A percentile compares a stretch with the other conserved stretches of the same genome.
These are phyloP conservation scores for Goffeauzyma gilvescens DNA, from an alignment of 768 basidiomycete species.

Conservation along the genomic window DNA sequence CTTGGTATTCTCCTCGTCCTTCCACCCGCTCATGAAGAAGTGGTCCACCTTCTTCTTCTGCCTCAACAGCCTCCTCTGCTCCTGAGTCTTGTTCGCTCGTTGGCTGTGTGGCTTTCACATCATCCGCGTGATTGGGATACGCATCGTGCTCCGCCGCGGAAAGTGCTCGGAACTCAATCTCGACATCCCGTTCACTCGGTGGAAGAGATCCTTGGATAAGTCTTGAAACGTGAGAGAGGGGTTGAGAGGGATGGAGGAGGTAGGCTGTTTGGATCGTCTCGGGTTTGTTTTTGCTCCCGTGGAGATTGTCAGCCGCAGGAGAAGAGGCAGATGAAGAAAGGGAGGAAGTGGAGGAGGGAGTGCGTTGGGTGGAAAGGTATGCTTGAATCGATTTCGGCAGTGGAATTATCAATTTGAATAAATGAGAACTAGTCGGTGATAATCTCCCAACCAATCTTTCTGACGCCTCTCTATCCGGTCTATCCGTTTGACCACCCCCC, in stretches of 20 bases:
- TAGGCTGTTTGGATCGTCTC: constrained; percentile 36
- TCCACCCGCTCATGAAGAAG: constrained; percentile 15
- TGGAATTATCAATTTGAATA: constrained; percentile 49
- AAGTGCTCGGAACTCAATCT: constrained; percentile 27
- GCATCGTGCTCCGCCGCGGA: constrained; percentile 23
- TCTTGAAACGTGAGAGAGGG: constrained; percentile 45
- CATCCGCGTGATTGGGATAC: constrained; percentile 20
- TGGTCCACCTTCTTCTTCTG: constrained; percentile 32
- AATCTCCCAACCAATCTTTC: constrained; percentile 38
- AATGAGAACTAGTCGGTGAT: constrained; percentile 44
- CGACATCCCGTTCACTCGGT: constrained; percentile 12
- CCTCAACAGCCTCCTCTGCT: not conserved
- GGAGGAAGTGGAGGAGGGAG: not conserved
- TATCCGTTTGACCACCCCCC: not conserved
- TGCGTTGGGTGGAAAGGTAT: not conserved
- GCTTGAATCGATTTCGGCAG: constrained; percentile 24
- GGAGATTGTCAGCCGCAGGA: not conserved
- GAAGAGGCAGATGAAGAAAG: not conserved
- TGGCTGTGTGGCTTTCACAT: constrained; percentile 14
- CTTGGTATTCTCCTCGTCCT: constrained; percentile 19
- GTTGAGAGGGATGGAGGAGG: constrained; percentile 51
- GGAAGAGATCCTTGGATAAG: constrained; percentile 39
- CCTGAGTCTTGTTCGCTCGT: constrained; percentile 5
- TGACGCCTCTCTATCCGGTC: not conserved
- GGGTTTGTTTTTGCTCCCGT: not conserved